Evolutionary conservation across 140 eudicot species (phyloP).

Genomic region (Oenanthe javanica): DNA sequence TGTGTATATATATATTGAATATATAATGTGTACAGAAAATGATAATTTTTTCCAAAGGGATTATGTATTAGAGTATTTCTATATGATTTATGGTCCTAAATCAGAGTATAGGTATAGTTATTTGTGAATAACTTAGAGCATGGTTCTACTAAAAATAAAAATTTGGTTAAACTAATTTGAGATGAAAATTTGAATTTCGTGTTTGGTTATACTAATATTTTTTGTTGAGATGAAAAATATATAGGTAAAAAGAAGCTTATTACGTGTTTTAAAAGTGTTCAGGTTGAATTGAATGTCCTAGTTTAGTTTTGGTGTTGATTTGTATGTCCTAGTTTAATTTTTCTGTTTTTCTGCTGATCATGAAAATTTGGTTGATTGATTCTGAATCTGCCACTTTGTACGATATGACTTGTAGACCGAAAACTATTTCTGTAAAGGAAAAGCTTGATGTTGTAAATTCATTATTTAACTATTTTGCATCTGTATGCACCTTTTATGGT

Average conservation of each 20-base stretch:
- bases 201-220: neutral
- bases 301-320: too few relatives aligned
- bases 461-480: neutral
- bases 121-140: too few relatives aligned
- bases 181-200: neutral
- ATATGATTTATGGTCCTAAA: too few relatives aligned
- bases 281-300: neutral
- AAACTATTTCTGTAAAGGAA: neutral
- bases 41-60: too few relatives aligned
- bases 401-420: neutral
- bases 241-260: too few relatives aligned
- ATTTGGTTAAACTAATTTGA: too few relatives aligned
- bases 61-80: too few relatives aligned
- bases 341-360: neutral
- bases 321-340: neutral
- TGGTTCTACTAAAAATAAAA: too few relatives aligned
- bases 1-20: too few relatives aligned
- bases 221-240: neutral
- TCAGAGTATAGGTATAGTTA: too few relatives aligned
- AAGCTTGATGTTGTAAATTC: slow-evolving; percentile 1
- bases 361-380: neutral
- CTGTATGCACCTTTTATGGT: neutral
- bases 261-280: neutral
- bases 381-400: neutral
- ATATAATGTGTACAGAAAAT: too few relatives aligned